phyloP scores from a whole-genome alignment of 1,284 basidiomycete genomes.

The Ceratobasidium sp. region DNA sequence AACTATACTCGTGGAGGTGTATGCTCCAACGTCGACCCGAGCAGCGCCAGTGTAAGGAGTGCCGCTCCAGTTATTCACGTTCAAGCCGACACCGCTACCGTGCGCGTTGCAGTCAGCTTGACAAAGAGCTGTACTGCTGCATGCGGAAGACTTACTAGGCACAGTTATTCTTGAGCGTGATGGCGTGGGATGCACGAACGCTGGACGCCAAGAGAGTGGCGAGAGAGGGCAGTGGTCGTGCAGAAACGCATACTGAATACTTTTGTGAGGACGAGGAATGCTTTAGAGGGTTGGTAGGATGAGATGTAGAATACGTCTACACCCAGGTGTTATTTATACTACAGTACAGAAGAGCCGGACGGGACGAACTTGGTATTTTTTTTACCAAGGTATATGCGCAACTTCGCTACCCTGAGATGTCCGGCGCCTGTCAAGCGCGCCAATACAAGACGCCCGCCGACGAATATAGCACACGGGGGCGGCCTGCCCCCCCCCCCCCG shows the following conservation, averaged over 20 bases:
- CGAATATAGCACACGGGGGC: not conserved
- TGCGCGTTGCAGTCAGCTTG: too few species aligned
- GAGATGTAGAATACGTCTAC: too few species aligned
- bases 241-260: conserved; percentile 16
- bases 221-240: conserved; percentile 5
- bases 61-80: conserved; percentile 32
- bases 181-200: conserved; percentile 8
- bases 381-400: conserved; percentile 23
- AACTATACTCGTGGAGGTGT: conserved; percentile 13
- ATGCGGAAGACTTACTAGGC: conserved; percentile 9
- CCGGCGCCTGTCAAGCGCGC: conserved; percentile 1
- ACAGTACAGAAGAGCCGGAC: not conserved
- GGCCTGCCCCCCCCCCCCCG: not conserved
- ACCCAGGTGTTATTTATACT: not conserved
- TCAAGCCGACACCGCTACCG: conserved; percentile 6
- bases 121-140: not conserved
- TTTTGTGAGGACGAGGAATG: not conserved
- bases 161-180: conserved; percentile 36
- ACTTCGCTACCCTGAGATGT: not conserved
- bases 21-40: not conserved
- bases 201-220: conserved; percentile 10
- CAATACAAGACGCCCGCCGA: not conserved
- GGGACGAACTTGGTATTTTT: not conserved
- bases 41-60: conserved; percentile 26
- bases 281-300: not conserved